Evolutionary conservation across 202 grass and related monocot genomes (phyloP).

Genomic region (Digitaria exilis): DNA sequence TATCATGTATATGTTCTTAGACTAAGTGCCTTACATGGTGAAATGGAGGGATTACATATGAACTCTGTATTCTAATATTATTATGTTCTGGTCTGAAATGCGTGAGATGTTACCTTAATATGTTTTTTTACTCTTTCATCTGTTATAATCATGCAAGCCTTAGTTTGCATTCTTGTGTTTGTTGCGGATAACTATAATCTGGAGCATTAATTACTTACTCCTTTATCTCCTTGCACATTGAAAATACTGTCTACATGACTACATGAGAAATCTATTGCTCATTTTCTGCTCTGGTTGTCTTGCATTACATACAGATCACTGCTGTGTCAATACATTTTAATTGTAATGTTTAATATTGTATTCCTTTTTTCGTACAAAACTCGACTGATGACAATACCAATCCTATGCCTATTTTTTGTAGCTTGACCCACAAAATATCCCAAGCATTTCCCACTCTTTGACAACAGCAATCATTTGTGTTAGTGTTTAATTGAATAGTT

Average conservation of each 20-base stretch:
- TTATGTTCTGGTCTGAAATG: conserved; percentile 20
- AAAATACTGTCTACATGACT: not conserved
- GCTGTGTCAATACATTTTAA: not conserved
- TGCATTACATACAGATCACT: conserved; percentile 25
- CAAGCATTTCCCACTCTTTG: not conserved
- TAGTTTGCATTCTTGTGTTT: conserved; percentile 11
- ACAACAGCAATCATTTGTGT: not conserved
- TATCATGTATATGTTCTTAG: not conserved
- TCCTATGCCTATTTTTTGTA: not conserved
- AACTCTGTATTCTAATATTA: conserved; percentile 8
- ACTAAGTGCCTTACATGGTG: not conserved
- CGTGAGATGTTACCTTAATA: not conserved
- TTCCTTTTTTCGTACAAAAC: conserved; percentile 17
- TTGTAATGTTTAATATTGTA: not conserved
- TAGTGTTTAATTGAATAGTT: conserved; percentile 20
- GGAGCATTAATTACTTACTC: not conserved
- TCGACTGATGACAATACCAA: not conserved
- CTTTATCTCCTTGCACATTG: not conserved
- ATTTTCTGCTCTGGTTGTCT: not conserved
- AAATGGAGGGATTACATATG: not conserved
- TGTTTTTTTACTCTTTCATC: not conserved
- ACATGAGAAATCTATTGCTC: not conserved
- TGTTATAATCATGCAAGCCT: conserved; percentile 6
- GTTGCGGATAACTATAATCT: not conserved
- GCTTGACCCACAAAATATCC: not conserved